A percentile compares a stretch with the other conserved stretches of the same genome.
Conservation (phyloP, 805 yeast genomes). For the Candida maris region DNA sequence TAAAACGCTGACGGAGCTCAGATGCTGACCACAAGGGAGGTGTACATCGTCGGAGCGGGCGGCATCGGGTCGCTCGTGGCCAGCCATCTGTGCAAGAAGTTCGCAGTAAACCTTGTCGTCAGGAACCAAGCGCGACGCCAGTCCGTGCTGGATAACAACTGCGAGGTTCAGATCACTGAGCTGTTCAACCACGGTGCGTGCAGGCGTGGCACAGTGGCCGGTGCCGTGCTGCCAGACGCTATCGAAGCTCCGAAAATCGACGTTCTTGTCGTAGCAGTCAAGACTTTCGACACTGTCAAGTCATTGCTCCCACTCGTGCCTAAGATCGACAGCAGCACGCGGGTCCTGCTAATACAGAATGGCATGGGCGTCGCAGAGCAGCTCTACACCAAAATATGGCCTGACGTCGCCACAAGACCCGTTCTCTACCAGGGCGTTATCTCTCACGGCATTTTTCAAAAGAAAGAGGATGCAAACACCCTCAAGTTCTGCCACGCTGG, state of each 20-base stretch:
- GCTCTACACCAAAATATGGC: slow-evolving; percentile 54
- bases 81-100: slow-evolving; percentile 18
- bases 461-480: slow-evolving; percentile 23
- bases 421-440: slow-evolving; percentile 69
- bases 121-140: slow-evolving; percentile 24
- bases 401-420: slow-evolving; percentile 44
- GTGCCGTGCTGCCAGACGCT: slow-evolving; percentile 14
- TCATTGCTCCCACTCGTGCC: slow-evolving; percentile 58
- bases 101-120: slow-evolving; percentile 25
- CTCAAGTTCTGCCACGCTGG: slow-evolving; percentile 67
- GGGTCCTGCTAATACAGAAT: slow-evolving; percentile 72
- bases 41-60: slow-evolving; percentile 34
- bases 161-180: slow-evolving; percentile 21
- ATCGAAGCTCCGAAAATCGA: slow-evolving; percentile 22
- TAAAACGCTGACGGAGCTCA: too few relatives aligned
- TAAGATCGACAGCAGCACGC: slow-evolving; percentile 46
- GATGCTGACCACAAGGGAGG: slow-evolving; percentile 5
- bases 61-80: slow-evolving; percentile 33
- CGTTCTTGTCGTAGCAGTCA: slow-evolving; percentile 66
- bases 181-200: slow-evolving; percentile 20
- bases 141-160: slow-evolving; percentile 15
- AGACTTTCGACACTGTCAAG: slow-evolving; percentile 65
- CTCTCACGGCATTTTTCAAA: slow-evolving; percentile 75
- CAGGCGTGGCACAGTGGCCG: slow-evolving; percentile 13
- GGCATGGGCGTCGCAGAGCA: slow-evolving; percentile 72